Percentiles rank a stretch among this genome's conserved stretches.
These are phyloP conservation scores for Achaetomiella virescens DNA, from an alignment of 495 filamentous ascomycete species.

Conservation along the genomic window DNA sequence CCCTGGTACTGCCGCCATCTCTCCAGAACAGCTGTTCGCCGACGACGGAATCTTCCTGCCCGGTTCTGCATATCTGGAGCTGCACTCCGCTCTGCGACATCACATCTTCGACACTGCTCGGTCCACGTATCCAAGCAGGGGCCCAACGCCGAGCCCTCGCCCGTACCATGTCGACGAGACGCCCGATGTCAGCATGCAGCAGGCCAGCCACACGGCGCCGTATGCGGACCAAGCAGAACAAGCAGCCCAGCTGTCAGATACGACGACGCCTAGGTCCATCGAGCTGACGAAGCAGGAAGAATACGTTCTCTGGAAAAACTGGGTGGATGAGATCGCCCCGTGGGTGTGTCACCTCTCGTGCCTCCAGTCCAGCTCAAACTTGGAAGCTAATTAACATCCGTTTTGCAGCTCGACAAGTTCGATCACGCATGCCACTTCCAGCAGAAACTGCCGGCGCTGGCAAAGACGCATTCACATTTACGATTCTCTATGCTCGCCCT, in stretches of 20 bases:
- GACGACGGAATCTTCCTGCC: not conserved
- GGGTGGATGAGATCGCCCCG: not conserved
- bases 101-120: constrained; percentile 1
- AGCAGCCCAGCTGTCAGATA: not conserved
- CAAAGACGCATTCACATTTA: not conserved
- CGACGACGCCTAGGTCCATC: not conserved
- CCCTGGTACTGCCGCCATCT: not conserved
- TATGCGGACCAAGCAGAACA: not conserved
- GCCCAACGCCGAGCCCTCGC: not conserved
- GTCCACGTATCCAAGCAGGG: not conserved
- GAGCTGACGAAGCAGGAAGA: not conserved
- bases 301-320: not conserved
- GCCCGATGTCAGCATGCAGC: not conserved
- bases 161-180: not conserved
- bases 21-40: not conserved
- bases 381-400: not conserved
- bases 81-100: not conserved
- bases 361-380: not conserved
- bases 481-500: constrained; percentile 1
- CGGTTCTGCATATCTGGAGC: not conserved
- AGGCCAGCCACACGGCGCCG: not conserved
- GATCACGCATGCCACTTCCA: not conserved
- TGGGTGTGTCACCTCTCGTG: not conserved
- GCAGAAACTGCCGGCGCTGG: not conserved
- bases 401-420: not conserved